phyloP scores from a whole-genome alignment of 2,329 filamentous ascomycete genomes.

The Fusarium sp. region DNA sequence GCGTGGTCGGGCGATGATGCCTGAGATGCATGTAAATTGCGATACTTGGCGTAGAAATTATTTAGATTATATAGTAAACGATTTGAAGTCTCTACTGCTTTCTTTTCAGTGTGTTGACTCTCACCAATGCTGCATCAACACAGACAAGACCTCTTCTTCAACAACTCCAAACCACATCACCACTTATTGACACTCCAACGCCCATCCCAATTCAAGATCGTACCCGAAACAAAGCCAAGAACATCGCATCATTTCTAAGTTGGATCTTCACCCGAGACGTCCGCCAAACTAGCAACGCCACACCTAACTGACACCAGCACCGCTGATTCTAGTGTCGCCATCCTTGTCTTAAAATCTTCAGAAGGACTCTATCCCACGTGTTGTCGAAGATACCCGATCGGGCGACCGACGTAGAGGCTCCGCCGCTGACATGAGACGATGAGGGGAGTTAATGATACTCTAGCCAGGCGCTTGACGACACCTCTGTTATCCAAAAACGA shows the following conservation, averaged over 20 bases:
- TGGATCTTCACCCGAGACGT: constrained; percentile 13
- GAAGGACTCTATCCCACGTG: constrained; percentile 37
- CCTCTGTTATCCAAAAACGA: too few relatives aligned
- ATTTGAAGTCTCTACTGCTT: not conserved
- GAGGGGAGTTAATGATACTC: too few relatives aligned
- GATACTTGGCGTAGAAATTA: too few relatives aligned
- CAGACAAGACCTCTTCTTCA: too few relatives aligned
- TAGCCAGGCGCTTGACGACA: too few relatives aligned
- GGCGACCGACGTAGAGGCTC: constrained; percentile 38
- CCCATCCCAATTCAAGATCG: too few relatives aligned
- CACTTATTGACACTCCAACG: not conserved
- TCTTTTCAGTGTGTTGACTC: too few relatives aligned
- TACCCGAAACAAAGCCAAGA: not conserved
- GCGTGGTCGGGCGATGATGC: constrained; percentile 10
- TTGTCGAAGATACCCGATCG: constrained; percentile 32
- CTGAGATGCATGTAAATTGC: not conserved
- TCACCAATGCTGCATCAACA: too few relatives aligned
- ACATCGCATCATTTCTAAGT: constrained; percentile 2
- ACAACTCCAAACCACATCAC: too few relatives aligned
- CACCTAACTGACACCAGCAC: not conserved
- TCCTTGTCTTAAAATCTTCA: constrained; percentile 12
- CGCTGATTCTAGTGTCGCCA: not conserved
- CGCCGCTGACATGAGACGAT: constrained; percentile 14
- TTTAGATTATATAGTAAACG: too few relatives aligned
- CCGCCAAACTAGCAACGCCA: constrained; percentile 16